phyloP scores from a whole-genome alignment of 164 flowering plant genomes.

The Aristolochia fimbriata region DNA sequence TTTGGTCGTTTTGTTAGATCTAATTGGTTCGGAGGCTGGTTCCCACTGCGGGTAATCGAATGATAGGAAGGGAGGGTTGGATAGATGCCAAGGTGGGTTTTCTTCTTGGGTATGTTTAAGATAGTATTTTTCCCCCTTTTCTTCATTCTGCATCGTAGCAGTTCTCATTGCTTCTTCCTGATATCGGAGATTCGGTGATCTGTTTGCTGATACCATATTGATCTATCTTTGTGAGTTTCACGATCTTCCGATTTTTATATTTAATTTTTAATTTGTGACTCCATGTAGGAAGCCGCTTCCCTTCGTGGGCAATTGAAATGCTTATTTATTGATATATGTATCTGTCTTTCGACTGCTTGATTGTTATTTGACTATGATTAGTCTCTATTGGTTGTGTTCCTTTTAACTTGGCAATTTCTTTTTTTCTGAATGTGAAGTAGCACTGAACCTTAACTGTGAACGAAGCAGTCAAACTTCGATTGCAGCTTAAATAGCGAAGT shows the following conservation, averaged over 20 bases:
- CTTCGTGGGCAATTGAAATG: constrained; percentile 11
- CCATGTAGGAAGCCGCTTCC: constrained; percentile 3
- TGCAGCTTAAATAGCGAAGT: no score
- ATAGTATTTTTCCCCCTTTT: neutral
- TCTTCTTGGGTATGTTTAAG: constrained; percentile 4
- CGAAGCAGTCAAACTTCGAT: no score
- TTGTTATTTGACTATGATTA: no score
- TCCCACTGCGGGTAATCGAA: neutral
- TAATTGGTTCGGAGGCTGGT: neutral
- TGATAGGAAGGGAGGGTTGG: neutral
- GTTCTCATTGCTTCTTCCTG: neutral
- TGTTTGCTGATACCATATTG: neutral
- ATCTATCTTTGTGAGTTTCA: neutral
- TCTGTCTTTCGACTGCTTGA: neutral
- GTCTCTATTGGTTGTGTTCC: no score
- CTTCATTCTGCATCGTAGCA: neutral
- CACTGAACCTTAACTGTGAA: no score
- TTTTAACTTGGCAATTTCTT: no score
- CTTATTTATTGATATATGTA: constrained; percentile 1
- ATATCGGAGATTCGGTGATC: constrained; percentile 1
- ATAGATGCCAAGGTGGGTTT: constrained; percentile 7
- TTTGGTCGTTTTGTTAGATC: neutral
- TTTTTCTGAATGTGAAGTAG: no score
- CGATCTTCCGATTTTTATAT: neutral
- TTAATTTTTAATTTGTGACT: neutral